Conservation (phyloP, 83 land plant species). For the Picea abies region DNA sequence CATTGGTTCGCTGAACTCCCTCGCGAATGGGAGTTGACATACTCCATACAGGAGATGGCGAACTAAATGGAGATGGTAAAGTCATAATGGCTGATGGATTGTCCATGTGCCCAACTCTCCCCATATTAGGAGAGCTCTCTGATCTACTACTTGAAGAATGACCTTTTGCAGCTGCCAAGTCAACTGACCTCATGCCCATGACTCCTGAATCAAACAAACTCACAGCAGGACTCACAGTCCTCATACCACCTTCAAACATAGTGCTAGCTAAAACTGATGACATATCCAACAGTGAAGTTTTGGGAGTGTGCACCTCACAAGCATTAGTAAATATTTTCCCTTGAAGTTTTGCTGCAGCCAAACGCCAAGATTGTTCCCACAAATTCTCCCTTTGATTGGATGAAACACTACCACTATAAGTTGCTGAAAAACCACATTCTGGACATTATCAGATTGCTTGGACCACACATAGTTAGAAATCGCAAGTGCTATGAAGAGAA, state of each 20-base stretch:
- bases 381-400: not conserved
- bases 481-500: too few species aligned
- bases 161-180: not conserved
- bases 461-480: too few species aligned
- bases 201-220: not conserved
- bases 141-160: too few species aligned
- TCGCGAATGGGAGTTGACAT: not conserved
- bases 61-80: not conserved
- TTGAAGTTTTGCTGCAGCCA: not conserved
- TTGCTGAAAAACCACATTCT: not conserved
- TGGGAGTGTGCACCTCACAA: not conserved
- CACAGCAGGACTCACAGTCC: not conserved
- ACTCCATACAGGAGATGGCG: not conserved
- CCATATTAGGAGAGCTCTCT: not conserved
- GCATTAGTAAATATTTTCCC: not conserved
- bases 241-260: not conserved
- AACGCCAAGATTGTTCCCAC: not conserved
- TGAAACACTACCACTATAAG: not conserved
- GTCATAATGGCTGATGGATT: not conserved
- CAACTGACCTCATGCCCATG: not conserved
- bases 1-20: not conserved
- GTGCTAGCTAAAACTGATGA: not conserved
- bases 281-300: not conserved
- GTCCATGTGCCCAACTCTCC: not conserved
- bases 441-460: too few species aligned